Percentiles rank a stretch among this genome's conserved stretches.
phyloP scores from a whole-genome alignment of 2,329 filamentous ascomycete genomes.

The Cytospora piceae region DNA sequence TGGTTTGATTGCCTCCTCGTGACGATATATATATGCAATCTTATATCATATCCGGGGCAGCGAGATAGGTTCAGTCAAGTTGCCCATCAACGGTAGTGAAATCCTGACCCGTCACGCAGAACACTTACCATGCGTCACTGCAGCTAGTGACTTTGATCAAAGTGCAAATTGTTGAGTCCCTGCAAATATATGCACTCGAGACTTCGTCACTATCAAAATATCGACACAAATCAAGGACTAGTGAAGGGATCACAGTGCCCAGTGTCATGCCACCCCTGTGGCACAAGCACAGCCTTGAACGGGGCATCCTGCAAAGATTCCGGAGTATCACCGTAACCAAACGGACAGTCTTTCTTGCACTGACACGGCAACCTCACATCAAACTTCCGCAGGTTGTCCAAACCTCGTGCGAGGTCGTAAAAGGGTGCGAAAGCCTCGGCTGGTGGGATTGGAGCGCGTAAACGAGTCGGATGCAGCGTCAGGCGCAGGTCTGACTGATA shows the following conservation, averaged over 20 bases:
- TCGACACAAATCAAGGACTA: not conserved
- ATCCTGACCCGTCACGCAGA: no score
- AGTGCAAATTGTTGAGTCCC: no score
- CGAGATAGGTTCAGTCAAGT: no score
- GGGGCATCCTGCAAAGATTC: conserved; percentile 1
- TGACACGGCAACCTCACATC: conserved; percentile 4
- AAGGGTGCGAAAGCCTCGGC: conserved; percentile 3
- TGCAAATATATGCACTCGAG: no score
- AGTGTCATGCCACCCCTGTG: conserved; percentile 10
- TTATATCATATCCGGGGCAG: no score
- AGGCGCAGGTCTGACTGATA: conserved; percentile 7
- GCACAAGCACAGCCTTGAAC: conserved; percentile 12
- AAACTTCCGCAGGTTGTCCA: conserved; percentile 8
- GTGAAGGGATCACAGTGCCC: not conserved
- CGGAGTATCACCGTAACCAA: conserved; percentile 1
- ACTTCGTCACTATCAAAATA: not conserved
- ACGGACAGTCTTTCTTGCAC: no score
- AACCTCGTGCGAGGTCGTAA: not conserved
- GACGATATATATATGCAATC: no score
- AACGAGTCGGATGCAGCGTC: not conserved
- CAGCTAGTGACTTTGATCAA: no score
- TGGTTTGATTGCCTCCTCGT: no score
- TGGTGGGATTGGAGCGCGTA: not conserved
- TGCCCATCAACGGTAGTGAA: no score
- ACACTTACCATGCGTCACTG: no score